A percentile compares a stretch with the other conserved stretches of the same genome.
These are phyloP conservation scores for Sclerotinia trifoliorum DNA, from an alignment of 2,329 filamentous ascomycete species.

Conservation along the genomic window DNA sequence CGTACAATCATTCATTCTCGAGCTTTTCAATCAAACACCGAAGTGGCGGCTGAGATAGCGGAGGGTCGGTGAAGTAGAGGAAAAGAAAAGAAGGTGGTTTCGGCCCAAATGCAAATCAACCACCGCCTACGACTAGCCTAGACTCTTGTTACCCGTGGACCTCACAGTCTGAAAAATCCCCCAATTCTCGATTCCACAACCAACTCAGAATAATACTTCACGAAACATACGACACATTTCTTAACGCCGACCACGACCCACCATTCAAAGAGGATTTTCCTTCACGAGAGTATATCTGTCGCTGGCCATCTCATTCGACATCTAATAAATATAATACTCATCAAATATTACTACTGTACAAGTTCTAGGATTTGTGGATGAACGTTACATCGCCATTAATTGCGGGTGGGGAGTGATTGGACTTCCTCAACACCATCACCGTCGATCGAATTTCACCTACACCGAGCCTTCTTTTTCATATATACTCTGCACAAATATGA, in stretches of 20 bases:
- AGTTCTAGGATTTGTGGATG: neutral
- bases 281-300: neutral
- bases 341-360: neutral
- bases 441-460: neutral
- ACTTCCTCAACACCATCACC: neutral
- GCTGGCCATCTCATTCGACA: neutral
- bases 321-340: neutral
- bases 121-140: neutral
- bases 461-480: neutral
- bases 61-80: constrained; percentile 4
- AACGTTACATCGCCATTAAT: constrained; percentile 5
- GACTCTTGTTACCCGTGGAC: neutral
- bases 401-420: constrained; percentile 6
- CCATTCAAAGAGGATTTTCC: neutral
- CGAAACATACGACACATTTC: neutral
- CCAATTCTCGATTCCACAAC: neutral
- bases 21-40: neutral
- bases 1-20: neutral
- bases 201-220: neutral
- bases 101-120: constrained; percentile 1
- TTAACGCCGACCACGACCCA: neutral
- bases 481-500: constrained; percentile 8
- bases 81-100: neutral
- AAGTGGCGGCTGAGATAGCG: neutral
- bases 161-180: neutral